Percentiles rank a stretch among this genome's conserved stretches.
Evolutionary conservation across 345 rosid genomes (phyloP).

Genomic region (Carallia pectinifolia): DNA sequence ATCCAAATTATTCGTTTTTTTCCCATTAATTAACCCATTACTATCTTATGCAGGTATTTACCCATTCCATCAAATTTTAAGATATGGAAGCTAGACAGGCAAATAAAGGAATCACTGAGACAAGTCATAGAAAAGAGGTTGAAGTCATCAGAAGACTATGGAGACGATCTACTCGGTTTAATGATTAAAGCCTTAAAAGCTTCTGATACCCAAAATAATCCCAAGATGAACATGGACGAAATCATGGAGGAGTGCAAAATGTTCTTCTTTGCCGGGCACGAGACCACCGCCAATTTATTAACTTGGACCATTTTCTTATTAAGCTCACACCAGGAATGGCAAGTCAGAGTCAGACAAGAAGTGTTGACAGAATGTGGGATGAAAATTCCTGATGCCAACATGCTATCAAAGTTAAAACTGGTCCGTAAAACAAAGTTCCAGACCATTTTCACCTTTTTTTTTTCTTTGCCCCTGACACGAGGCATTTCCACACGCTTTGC

Average conservation of each 20-base stretch:
- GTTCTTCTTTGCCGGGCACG: conserved; percentile 93
- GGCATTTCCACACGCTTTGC: too few species aligned
- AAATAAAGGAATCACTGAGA: conserved; percentile 57
- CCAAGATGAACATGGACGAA: conserved; percentile 28
- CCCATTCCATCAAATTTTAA: conserved; percentile 66
- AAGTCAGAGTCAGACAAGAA: conserved; percentile 82
- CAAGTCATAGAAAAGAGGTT: conserved; percentile 46
- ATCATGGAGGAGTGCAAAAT: conserved; percentile 83
- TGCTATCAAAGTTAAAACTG: conserved; percentile 12
- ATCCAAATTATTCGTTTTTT: neutral
- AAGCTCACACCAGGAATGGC: conserved; percentile 85
- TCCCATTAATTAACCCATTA: too few species aligned
- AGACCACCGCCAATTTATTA: conserved; percentile 79
- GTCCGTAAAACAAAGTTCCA: neutral
- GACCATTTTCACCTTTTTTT: too few species aligned
- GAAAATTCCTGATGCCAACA: conserved; percentile 8
- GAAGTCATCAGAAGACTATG: conserved; percentile 37
- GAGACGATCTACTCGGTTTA: conserved; percentile 65
- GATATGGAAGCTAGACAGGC: conserved; percentile 72
- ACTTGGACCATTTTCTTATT: conserved; percentile 84
- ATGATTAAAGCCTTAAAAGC: conserved; percentile 23
- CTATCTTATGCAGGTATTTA: conserved; percentile 41
- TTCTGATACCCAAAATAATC: conserved; percentile 3
- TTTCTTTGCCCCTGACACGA: too few species aligned
- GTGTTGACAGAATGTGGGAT: conserved; percentile 67